Evolutionary conservation across 345 rosid species (phyloP).

Genomic region (Salix koriyanagi): DNA sequence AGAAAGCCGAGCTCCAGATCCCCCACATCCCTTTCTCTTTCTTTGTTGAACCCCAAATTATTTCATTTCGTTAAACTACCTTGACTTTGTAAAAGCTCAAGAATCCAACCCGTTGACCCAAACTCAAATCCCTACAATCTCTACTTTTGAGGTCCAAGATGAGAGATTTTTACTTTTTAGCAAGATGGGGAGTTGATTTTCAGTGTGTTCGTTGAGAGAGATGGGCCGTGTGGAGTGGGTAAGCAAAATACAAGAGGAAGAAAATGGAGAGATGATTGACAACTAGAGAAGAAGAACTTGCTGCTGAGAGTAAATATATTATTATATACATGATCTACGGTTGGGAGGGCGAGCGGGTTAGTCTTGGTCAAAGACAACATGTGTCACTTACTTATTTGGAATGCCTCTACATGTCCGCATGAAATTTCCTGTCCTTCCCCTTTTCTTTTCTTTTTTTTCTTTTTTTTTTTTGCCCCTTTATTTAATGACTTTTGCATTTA

Average conservation of each 20-base stretch:
- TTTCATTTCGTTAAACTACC: background rate
- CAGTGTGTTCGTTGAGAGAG: background rate
- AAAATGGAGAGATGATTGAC: background rate
- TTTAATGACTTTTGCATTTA: no score
- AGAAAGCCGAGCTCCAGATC: constrained; percentile 33
- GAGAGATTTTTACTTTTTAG: background rate
- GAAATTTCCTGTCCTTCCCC: background rate
- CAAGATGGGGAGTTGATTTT: background rate
- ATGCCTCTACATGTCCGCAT: background rate
- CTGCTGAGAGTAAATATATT: background rate
- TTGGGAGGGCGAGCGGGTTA: background rate
- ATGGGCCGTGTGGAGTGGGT: background rate
- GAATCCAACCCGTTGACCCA: background rate
- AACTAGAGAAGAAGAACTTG: background rate
- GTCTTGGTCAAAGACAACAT: background rate
- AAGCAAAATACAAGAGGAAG: no score
- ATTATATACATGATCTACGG: background rate
- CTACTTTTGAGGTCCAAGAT: no score
- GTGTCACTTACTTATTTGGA: background rate
- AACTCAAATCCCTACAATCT: background rate
- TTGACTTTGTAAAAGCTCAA: background rate
- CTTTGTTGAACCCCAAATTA: background rate
- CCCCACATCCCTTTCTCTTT: constrained; percentile 10
- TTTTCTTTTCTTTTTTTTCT: no score
- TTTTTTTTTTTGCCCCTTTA: no score